These are phyloP conservation scores for Heracleum sosnowskyi DNA, from an alignment of 129 eudicot species.

Conservation along the genomic window DNA sequence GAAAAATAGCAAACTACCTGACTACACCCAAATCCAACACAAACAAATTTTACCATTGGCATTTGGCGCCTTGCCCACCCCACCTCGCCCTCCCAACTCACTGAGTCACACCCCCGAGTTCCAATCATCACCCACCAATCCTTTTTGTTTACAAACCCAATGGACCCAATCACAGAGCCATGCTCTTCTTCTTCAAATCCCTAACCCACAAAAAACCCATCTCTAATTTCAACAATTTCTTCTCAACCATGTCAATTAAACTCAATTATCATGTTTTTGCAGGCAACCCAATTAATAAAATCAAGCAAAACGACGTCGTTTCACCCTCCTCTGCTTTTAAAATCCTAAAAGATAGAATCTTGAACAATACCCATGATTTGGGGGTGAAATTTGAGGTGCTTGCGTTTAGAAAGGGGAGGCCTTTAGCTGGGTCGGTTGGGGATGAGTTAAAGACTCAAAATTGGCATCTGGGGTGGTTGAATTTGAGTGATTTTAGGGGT, in stretches of 20 bases:
- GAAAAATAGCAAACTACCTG: no score
- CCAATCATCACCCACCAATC: background rate
- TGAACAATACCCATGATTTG: slow-evolving; percentile 35
- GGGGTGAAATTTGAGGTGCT: slow-evolving; percentile 61
- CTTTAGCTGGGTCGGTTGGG: slow-evolving; percentile 51
- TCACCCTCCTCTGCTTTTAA: slow-evolving; percentile 55
- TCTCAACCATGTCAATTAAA: slow-evolving; percentile 49
- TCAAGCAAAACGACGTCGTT: slow-evolving; percentile 38
- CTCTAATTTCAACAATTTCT: background rate
- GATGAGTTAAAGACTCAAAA: slow-evolving; percentile 26
- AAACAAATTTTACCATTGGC: background rate
- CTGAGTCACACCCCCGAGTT: background rate
- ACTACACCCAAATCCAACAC: no score
- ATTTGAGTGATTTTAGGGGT: slow-evolving; percentile 52
- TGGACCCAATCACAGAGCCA: background rate
- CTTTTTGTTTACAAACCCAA: background rate
- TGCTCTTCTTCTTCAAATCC: slow-evolving; percentile 12
- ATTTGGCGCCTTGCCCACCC: background rate
- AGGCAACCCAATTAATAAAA: slow-evolving; percentile 61
- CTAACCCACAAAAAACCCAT: slow-evolving; percentile 9
- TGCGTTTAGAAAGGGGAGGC: slow-evolving; percentile 77
- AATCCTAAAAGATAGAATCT: slow-evolving; percentile 52
- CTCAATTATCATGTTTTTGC: slow-evolving; percentile 61
- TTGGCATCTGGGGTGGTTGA: slow-evolving; percentile 94
- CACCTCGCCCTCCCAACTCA: background rate